Conservation (phyloP, 2,329 filamentous ascomycete species). For the Alternaria hordeiaustralica region DNA sequence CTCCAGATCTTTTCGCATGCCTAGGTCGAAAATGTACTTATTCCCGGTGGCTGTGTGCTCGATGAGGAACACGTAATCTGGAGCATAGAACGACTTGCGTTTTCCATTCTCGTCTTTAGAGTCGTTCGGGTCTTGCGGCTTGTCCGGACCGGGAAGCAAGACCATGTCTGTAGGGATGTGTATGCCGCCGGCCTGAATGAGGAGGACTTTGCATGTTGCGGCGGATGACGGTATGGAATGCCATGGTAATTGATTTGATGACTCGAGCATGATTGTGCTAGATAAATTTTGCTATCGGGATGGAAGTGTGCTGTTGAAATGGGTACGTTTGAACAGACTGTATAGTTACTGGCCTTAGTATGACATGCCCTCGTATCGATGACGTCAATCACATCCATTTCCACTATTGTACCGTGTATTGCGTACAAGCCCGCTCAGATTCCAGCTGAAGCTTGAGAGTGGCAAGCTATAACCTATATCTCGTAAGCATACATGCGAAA, state of each 20-base stretch:
- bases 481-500: not conserved
- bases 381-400: not conserved
- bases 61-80: slow-evolving; percentile 43
- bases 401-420: not conserved
- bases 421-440: not conserved
- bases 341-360: not conserved
- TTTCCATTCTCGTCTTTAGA: slow-evolving; percentile 41
- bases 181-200: slow-evolving; percentile 49
- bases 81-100: slow-evolving; percentile 29
- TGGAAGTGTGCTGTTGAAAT: not conserved
- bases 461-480: not conserved
- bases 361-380: not conserved
- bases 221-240: slow-evolving; percentile 31
- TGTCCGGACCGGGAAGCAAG: slow-evolving; percentile 53
- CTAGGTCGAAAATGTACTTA: slow-evolving; percentile 61
- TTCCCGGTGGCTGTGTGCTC: slow-evolving; percentile 37
- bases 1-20: slow-evolving; percentile 56
- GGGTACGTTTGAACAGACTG: not conserved
- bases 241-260: slow-evolving; percentile 24
- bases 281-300: not conserved
- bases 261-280: not conserved
- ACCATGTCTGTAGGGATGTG: slow-evolving; percentile 56
- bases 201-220: slow-evolving; percentile 39
- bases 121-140: slow-evolving; percentile 49
- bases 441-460: not conserved